Evolutionary conservation across 192 early-diverging fungal genomes (phyloP).

Genomic region (Coemansia sp.): DNA sequence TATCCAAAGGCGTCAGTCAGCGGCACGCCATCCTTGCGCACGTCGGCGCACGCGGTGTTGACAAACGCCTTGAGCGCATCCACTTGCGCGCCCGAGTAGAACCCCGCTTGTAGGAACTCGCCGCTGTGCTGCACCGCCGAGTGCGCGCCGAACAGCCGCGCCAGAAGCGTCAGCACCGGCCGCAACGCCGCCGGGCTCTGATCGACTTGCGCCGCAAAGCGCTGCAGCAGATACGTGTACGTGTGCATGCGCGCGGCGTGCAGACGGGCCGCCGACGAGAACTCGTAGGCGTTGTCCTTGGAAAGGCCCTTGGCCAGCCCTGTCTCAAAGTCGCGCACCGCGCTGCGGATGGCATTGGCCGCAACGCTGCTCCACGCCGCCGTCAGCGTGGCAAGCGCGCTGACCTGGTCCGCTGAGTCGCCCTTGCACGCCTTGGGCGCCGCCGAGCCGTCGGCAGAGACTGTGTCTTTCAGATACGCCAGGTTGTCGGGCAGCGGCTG

Average conservation of each 20-base stretch:
- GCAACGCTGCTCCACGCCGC: constrained; percentile 80
- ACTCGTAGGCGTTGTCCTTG: constrained; percentile 82
- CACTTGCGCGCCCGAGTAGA: constrained; percentile 72
- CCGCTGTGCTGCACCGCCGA: constrained; percentile 78
- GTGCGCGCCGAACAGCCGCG: constrained; percentile 79
- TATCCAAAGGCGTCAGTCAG: constrained; percentile 87
- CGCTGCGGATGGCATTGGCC: constrained; percentile 79
- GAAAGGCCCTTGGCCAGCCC: constrained; percentile 63
- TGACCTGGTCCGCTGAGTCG: constrained; percentile 27
- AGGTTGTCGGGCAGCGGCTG: constrained; percentile 78
- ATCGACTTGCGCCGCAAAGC: constrained; percentile 75
- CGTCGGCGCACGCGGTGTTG: constrained; percentile 61
- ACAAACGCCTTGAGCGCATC: constrained; percentile 67
- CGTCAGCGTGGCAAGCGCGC: constrained; percentile 63
- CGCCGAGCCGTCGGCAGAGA: constrained; percentile 33
- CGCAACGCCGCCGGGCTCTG: constrained; percentile 63
- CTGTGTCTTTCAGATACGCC: constrained; percentile 66
- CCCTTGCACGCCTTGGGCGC: constrained; percentile 25
- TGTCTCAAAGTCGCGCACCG: constrained; percentile 74
- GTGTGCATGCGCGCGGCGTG: constrained; percentile 82
- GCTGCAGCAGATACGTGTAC: constrained; percentile 80
- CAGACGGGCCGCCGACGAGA: constrained; percentile 81
- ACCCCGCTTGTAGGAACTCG: constrained; percentile 84
- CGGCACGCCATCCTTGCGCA: constrained; percentile 81
- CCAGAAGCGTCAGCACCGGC: constrained; percentile 67